Base-by-base conservation (phyloP, 345 rosid genomes). In the Sisymbrium altissimum region DNA sequence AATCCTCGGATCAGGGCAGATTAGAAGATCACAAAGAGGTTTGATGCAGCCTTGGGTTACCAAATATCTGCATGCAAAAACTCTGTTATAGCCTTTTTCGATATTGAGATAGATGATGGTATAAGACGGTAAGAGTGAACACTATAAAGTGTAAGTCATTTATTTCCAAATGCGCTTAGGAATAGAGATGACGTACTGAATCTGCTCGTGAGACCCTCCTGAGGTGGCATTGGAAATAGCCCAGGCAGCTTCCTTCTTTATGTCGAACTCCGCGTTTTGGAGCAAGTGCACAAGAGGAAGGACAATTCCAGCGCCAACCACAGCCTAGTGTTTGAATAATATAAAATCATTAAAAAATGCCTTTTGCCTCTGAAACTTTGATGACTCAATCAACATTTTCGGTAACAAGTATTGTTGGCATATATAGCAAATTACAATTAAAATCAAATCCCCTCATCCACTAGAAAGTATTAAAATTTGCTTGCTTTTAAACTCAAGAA, bases 161-260 rank as follows among this genome's bases (percentile, higher is more conserved):
- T 72, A 50, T 40, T 49, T 66, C 46, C 27, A 59, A 40, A 15
- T 65, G 52, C n/a, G 9, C 39, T 58, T 49, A 61, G 38, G 39
- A 45, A 65, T 41, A 18, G 61, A 62, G 65, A 63, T 4, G 27
- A 71, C 84, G 1, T 82, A 91, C 97, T 87, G 85, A 79, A 87
- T 91, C 81, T 91, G 97, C 69, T 86, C 92, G 71, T 84, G 95
- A 60, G 90, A 81, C 46, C 97, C 95, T 71, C 97, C 95, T 35
- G 97, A 91, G 45, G 95, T 91, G 80, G 95, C 95, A 79, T 88
- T 91, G 35, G 97, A 91, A 62, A 91, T 84, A 18, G 92, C 92
- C 97, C 97, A 88, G 3, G 97, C 92, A 64, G 92, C 94, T 86
- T 90, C 97, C 77, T 88, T 88, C 84, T 91, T 91, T 57, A 91